Percentiles rank a stretch among this genome's conserved stretches.
These are phyloP conservation scores for Aspergillus jensenii DNA, from an alignment of 2,329 filamentous ascomycete species.

Conservation along the genomic window DNA sequence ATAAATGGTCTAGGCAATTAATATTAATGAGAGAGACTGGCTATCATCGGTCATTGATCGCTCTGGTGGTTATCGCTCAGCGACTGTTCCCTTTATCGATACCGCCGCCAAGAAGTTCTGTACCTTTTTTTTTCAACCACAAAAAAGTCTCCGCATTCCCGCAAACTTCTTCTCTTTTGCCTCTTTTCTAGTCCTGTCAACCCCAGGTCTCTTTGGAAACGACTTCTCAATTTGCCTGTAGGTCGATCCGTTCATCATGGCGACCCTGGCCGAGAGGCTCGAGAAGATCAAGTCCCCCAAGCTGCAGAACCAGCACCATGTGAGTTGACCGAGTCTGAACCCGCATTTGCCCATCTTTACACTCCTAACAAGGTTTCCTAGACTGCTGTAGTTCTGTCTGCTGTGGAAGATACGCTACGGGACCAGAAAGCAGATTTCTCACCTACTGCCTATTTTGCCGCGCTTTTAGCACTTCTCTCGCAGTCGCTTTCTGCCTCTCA, in stretches of 20 bases:
- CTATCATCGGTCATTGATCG: background rate
- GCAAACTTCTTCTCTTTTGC: slow-evolving; percentile 24
- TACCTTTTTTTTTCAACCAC: slow-evolving; percentile 34
- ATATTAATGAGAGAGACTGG: background rate
- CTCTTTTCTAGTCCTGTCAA: slow-evolving; percentile 22
- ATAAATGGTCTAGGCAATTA: background rate
- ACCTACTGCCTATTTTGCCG: slow-evolving; percentile 90
- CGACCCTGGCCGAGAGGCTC: slow-evolving; percentile 81
- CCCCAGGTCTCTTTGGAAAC: slow-evolving; percentile 12
- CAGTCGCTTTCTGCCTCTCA: slow-evolving; percentile 66
- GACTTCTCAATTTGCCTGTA: slow-evolving; percentile 26
- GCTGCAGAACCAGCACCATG: slow-evolving; percentile 91
- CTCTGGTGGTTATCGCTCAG: background rate
- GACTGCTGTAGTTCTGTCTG: slow-evolving; percentile 74
- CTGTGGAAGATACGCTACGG: slow-evolving; percentile 88
- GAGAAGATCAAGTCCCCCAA: slow-evolving; percentile 97
- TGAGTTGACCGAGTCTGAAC: slow-evolving; percentile 44
- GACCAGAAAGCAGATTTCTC: slow-evolving; percentile 82
- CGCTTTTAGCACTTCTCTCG: slow-evolving; percentile 82
- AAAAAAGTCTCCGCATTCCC: slow-evolving; percentile 27
- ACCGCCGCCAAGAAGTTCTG: slow-evolving; percentile 21
- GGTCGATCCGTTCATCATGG: slow-evolving; percentile 42
- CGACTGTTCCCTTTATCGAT: slow-evolving; percentile 16
- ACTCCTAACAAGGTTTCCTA: slow-evolving; percentile 18
- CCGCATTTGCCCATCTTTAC: background rate